Evolutionary conservation across 805 yeast genomes (phyloP), one percentile per base, ranked within the genome.

Genomic region (Zygoascus ofunaensis): DNA sequence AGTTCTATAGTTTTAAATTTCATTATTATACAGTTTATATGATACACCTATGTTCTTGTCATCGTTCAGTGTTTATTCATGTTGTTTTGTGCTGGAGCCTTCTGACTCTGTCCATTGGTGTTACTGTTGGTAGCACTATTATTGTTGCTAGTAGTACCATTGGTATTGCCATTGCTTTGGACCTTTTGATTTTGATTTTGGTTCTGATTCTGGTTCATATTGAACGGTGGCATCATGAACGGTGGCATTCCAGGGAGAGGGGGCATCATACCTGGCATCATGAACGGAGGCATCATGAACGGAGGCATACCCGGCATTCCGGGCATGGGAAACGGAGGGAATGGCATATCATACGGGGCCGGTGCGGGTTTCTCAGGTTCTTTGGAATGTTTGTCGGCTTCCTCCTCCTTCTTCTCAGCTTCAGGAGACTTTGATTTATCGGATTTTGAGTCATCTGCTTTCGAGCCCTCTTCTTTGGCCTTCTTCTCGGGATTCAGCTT

Each of bases 241-340:
- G 33, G 41, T 17, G 34, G 34, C 42, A 39, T 39, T n/a, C n/a
- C n/a, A n/a, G n/a, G n/a, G n/a, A n/a, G n/a, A n/a, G n/a, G n/a
- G 23, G 38, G 39, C 36, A 30, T 24, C n/a, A n/a, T n/a, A 33
- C 14, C 14, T 8, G 41, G 42, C 42, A 39, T 39, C 37, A 32
- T 37, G 32, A 37, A 37, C 20, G 40, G 39, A 2, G 45, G 45
- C 35, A 36, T 36, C 40, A 36, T 35, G 40, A 34, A 34, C 8
- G 43, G 43, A 5, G 34, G 33, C 40, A 44, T 34, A 38, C 33
- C 46, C 2, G 54, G 51, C 57, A 65, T 55, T 4, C 60, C 61
- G 35, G 65, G 61, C 36, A 66, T 52, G 5, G 49, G 48, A 43
- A 47, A 46, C 23, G 8, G 19, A 12, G 41, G 41, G 15, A 34